Base-by-base conservation (phyloP, 176 grass and related monocot genomes). In the Metroxylon sagu region DNA sequence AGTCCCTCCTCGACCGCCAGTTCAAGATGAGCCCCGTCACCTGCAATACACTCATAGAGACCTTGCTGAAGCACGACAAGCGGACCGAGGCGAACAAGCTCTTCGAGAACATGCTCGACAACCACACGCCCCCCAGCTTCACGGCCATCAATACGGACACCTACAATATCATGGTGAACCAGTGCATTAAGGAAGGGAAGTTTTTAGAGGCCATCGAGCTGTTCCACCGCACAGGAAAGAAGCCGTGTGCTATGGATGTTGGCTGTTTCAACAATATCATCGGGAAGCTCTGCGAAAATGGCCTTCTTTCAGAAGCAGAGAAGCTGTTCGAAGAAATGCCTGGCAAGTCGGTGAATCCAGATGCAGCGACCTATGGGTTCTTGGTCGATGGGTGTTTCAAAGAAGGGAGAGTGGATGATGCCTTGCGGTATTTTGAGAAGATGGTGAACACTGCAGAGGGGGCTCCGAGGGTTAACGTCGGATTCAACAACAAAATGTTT, bases 181-280 rank as follows among this genome's bases (percentile, higher is more conserved):
- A 80, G 28, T 85, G 82, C 64, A 76, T 85, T 59, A 80, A 68
- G 27, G 82, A 85, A 61, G 82, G 71, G 21, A 85, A 75, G 71
- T 80, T 85, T 57, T 53, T 71, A 18, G 72, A 85, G 30, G 77
- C 82, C 4, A 76, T 85, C 39, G 67, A 80, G 63, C 71, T 72
- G 3, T 85, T 85, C 50, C 82, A 76, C 30, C 69, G 72, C 0
- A 64, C 73, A 64, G 73, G 73, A 15, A 75, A 52, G 29, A 85
- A 85, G 62, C 68, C 77, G 1, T 69, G 74, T 14, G 74, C 72
- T 67, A 85, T 80, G 72, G 82, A 80, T 15, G 82, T 85, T 5
- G 77, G 82, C 30, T 80, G 82, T 61, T 85, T 85, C 70, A 85
- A 85, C 54, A 85, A 85, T 31, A 85, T 85, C 59, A 80, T 85